phyloP scores from a whole-genome alignment of 2,329 filamentous ascomycete species.

The Colletotrichum caudatum region DNA sequence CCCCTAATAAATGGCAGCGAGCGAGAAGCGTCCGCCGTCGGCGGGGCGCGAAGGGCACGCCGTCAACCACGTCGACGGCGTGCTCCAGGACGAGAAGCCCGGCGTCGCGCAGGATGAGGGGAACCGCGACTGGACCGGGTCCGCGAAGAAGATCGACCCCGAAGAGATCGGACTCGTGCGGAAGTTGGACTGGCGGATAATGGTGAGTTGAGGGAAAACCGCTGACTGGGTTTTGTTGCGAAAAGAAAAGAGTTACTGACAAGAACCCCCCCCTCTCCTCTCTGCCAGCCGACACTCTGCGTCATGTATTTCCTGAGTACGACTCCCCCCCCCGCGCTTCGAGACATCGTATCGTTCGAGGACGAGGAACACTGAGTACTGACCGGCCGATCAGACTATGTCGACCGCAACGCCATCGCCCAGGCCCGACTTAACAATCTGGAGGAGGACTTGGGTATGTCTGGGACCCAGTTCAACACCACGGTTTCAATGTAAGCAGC shows the following conservation, averaged over 20 bases:
- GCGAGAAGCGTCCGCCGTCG: slow-evolving; percentile 35
- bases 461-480: slow-evolving; percentile 52
- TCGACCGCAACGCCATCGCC: slow-evolving; percentile 62
- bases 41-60: slow-evolving; percentile 34
- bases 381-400: slow-evolving; percentile 46
- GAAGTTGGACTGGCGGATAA: slow-evolving; percentile 57
- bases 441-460: slow-evolving; percentile 58
- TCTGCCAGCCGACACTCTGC: slow-evolving; percentile 51
- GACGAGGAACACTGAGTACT: too few species aligned
- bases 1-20: slow-evolving; percentile 18
- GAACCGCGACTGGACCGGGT: slow-evolving; percentile 54
- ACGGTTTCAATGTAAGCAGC: slow-evolving; percentile 53
- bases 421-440: slow-evolving; percentile 57
- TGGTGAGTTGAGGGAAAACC: slow-evolving; percentile 47
- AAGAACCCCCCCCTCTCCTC: background rate
- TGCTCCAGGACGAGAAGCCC: slow-evolving; percentile 36
- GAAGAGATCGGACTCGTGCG: slow-evolving; percentile 55
- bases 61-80: slow-evolving; percentile 35
- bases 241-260: slow-evolving; percentile 19
- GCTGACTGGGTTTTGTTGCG: too few species aligned
- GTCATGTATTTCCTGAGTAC: slow-evolving; percentile 59
- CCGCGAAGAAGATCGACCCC: slow-evolving; percentile 54
- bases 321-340: background rate
- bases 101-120: slow-evolving; percentile 44
- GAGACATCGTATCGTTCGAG: background rate